Evolutionary conservation across 305 asterid species (phyloP).

Genomic region (Galium porrigens): DNA sequence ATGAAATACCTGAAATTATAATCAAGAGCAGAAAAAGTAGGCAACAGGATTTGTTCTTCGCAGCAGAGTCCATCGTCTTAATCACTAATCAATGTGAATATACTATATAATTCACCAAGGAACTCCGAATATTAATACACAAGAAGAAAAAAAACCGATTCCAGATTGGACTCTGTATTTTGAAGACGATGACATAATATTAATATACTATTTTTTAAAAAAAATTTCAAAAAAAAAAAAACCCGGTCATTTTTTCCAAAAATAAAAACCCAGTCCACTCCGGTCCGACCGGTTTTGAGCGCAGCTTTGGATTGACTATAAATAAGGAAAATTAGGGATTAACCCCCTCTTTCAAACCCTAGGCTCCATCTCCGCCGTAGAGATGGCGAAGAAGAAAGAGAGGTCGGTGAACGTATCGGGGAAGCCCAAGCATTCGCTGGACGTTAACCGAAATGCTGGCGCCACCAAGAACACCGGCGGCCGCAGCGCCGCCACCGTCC

Average conservation of each 20-base stretch:
- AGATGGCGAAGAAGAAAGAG: slow-evolving; percentile 66
- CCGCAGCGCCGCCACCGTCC: slow-evolving; percentile 80
- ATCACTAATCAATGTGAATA: no score
- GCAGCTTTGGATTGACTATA: neutral
- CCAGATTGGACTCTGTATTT: neutral
- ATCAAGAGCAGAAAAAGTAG: slow-evolving; percentile 21
- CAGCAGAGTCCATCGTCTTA: neutral
- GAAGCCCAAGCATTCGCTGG: slow-evolving; percentile 85
- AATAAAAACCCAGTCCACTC: neutral
- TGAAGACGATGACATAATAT: neutral
- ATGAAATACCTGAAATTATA: neutral
- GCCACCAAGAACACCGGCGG: slow-evolving; percentile 26
- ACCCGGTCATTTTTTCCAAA: neutral
- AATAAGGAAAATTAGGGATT: neutral
- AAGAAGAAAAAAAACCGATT: no score
- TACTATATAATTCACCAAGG: no score
- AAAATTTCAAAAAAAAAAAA: no score
- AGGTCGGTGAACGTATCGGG: slow-evolving; percentile 69
- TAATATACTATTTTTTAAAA: no score
- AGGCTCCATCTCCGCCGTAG: neutral
- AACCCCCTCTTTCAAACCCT: slow-evolving; percentile 15
- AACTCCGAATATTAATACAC: no score
- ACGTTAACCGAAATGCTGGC: slow-evolving; percentile 34
- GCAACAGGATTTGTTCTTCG: neutral
- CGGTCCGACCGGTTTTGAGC: neutral